Base-by-base conservation (phyloP, 2,329 filamentous ascomycete genomes). In the Nannizziopsis barbatae region DNA sequence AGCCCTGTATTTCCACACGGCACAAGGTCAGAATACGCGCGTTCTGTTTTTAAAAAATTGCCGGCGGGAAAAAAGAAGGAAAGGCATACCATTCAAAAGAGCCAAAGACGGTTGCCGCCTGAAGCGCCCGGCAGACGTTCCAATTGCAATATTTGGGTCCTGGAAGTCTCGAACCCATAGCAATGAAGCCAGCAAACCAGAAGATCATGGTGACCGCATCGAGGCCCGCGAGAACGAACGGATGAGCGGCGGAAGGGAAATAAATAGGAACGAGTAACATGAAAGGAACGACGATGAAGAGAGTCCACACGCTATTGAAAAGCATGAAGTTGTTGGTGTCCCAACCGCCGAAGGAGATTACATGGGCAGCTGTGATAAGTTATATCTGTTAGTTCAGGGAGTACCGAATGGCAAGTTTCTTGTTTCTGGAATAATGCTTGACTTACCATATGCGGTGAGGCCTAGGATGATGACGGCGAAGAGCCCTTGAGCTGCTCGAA, bases 151-250 rank as follows among this genome's bases (percentile, higher is more conserved):
- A 69, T 7, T 62, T 65, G 0, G 77, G 69, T 12, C 76, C 72
- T 46, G 76, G 76, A 50, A 87, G 66, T 48, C 73, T 72, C 15
- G 80, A 81, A 0, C 83, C 86, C 9, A 89, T 66, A 0, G 86
- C 86, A 55, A 93, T 81, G 58, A 87, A 84, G 5, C 86, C 87
- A 0, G 83, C 81, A 61, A 95, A 92, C 88, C 88, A 95, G 71
- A 93, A 93, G 49, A 93, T 73, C 68, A 83, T 81, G 8, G 86
- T 92, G 18, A 92, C 56, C 41, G 71, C 72, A 59, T 93, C 84
- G 30, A 86, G 72, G 1, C 59, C 80, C 14, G 89, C 70, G 12
- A 87, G 76, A 39, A 74, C 78, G 44, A 79, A 77, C 45, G 74
- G 76, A 64, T 86, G 79, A 57, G 81, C 80, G 9, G 79, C 58